Conservation (phyloP, 78 protist genomes). For the Guillardia theta region DNA sequence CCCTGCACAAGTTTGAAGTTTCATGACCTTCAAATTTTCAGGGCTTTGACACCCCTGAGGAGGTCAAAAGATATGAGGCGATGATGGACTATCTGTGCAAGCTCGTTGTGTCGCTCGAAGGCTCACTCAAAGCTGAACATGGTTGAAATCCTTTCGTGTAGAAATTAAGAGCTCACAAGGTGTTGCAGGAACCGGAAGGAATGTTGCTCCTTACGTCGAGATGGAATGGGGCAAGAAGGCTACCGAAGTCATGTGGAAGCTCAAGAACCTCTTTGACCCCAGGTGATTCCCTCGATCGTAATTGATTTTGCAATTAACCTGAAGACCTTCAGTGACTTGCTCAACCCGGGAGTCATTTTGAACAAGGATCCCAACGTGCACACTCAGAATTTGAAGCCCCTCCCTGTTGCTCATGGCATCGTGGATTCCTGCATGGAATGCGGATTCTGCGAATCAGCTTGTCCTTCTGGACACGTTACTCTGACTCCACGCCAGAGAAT, state of each 20-base stretch:
- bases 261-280: slow-evolving; percentile 57
- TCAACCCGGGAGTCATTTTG: slow-evolving; percentile 47
- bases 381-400: slow-evolving; percentile 22
- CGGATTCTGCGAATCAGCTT: slow-evolving; percentile 62
- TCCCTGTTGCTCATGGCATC: slow-evolving; percentile 24
- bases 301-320: neutral
- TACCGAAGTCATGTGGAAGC: slow-evolving; percentile 48
- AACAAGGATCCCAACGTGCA: slow-evolving; percentile 55
- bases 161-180: neutral
- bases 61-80: neutral
- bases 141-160: neutral
- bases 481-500: slow-evolving; percentile 64
- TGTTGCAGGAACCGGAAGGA: slow-evolving; percentile 54
- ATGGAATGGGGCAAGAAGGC: slow-evolving; percentile 63
- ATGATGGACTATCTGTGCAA: slow-evolving; percentile 36
- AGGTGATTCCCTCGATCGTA: neutral
- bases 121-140: slow-evolving; percentile 64
- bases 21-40: no score
- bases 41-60: slow-evolving; percentile 30
- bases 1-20: neutral
- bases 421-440: slow-evolving; percentile 60
- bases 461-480: slow-evolving; percentile 56
- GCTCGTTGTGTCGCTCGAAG: slow-evolving; percentile 40
- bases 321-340: neutral
- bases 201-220: slow-evolving; percentile 61